Percentiles rank a stretch among this genome's conserved stretches.
phyloP scores from a whole-genome alignment of 2,329 filamentous ascomycete genomes.

The Epichloe glyceriae region DNA sequence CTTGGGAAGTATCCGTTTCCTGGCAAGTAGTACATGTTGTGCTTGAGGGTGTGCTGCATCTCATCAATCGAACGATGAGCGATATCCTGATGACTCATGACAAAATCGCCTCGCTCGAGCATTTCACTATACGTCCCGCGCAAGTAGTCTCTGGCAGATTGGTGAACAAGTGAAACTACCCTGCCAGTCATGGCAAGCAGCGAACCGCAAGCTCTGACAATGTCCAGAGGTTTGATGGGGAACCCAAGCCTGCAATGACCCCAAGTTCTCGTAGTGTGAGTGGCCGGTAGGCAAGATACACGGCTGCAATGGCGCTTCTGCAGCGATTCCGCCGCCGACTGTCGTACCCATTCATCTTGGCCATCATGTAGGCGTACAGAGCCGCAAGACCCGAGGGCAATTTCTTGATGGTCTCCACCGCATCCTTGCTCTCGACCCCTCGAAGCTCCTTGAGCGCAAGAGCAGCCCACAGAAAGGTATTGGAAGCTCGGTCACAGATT shows the following conservation, averaged over 20 bases:
- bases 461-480: slow-evolving; percentile 11
- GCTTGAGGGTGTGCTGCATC: slow-evolving; percentile 18
- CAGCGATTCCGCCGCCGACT: slow-evolving; percentile 1
- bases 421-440: slow-evolving; percentile 5
- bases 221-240: slow-evolving; percentile 7
- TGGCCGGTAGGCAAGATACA: slow-evolving; percentile 20
- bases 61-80: slow-evolving; percentile 20
- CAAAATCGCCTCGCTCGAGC: slow-evolving; percentile 17
- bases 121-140: slow-evolving; percentile 6
- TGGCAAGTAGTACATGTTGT: slow-evolving; percentile 23
- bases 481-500: slow-evolving; percentile 5
- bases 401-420: slow-evolving; percentile 3
- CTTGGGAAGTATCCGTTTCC: slow-evolving; percentile 13
- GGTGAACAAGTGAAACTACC: slow-evolving; percentile 26
- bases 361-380: slow-evolving; percentile 4
- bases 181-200: slow-evolving; percentile 19
- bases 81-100: slow-evolving; percentile 18
- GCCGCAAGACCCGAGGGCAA: slow-evolving; percentile 4
- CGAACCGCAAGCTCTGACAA: slow-evolving; percentile 24
- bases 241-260: slow-evolving; percentile 11
- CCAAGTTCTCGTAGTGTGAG: slow-evolving; percentile 21
- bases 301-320: slow-evolving; percentile 7
- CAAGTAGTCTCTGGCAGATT: slow-evolving; percentile 31
- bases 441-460: slow-evolving; percentile 7
- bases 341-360: slow-evolving; percentile 1